Base-by-base conservation (phyloP, 805 yeast genomes). In the Starmerella vaccinii region DNA sequence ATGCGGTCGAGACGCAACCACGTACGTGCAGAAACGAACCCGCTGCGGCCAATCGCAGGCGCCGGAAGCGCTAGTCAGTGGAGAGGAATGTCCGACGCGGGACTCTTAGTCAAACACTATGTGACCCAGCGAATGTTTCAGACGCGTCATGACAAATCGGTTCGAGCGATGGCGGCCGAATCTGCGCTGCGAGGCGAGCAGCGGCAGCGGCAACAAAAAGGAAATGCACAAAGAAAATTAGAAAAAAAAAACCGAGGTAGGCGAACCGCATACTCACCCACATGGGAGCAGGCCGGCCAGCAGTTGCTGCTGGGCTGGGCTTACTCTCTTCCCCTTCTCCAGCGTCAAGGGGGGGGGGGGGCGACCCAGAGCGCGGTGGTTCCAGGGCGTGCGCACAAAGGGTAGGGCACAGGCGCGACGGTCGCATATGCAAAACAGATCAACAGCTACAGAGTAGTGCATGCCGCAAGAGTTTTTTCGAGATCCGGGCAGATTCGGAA, bases 21-120 rank as follows among this genome's bases (percentile, higher is more conserved):
- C 22, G 18, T 5, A 5, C 26, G 32, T 39, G 43, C 43, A 39
- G 43, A 10, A 39, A 39, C 24, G 43, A 24, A 26, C 32, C 15
- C 4, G 21, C 4, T 4, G 8, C 13, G 21, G 22, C 43, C 43
- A 39, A 39, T 39, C 32, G 32, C 22, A 34, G 19, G 22, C 19
- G 38, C 22, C 38, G 38, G 22, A 34, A 34, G 22, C 22, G 22
- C 7, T 16, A n/a, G 22, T 21, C 19, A 9, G 22, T 8, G 32
- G 12, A 8, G 7, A 22, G 22, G 32, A 22, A 26, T 19, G 21
- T 6, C 15, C 16, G 8, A 13, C 22, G 5, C 5, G 27, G 2
- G 43, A 39, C 43, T 39, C n/a, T 39, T 39, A 19, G 24, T 39
- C 43, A 39, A 39, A 39, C 43, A 39, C 13, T 7, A 22, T 6